Base-by-base conservation (phyloP, 352 stramenopile species). In the Thalassiosira mediterranea region DNA sequence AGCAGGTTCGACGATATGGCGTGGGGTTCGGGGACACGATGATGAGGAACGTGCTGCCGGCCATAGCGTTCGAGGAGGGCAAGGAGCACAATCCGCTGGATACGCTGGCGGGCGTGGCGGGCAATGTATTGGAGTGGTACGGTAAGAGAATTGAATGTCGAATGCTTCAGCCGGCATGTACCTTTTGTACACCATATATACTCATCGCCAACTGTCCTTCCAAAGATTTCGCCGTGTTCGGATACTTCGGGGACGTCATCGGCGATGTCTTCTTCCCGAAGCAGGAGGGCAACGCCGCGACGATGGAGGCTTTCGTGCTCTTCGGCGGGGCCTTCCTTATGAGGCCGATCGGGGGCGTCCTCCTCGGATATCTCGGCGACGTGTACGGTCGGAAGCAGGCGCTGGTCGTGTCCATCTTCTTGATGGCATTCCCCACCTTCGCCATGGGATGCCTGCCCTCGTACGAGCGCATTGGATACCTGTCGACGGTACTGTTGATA, bases 201-300 rank as follows among this genome's bases (percentile, higher is more conserved):
- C n/a, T n/a, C n/a, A n/a, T n/a, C n/a, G n/a, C n/a, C n/a, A n/a
- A n/a, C n/a, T n/a, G n/a, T n/a, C n/a, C n/a, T n/a, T n/a, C n/a
- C n/a, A n/a, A 83, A 42, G 84, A 90, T 40, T 90, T 90, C 51
- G 76, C 76, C n/a, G 21, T 90, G 1, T 90, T 90, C 57, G 83
- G 83, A 1, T 88, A 67, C 68, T 87, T 90, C 64, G 61, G 42
- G 42, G 72, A 80, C 42, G 72, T 87, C 34, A 81, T 90, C 49
- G 62, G 48, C 7, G 58, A 79, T 31, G 72, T 88, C 0, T 92
- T 92, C 64, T 92, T 92, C 60, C 72, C 85, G 23, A 72, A 78
- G 19, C 49, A 59, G 25, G 56, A 40, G 23, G 23, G 76, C 25
- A 47, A 54, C 26, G 29, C 46, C 5, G 68, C 67, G 21, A 34